phyloP scores from a whole-genome alignment of 106 monocot species.

The Platanthera zijinensis region DNA sequence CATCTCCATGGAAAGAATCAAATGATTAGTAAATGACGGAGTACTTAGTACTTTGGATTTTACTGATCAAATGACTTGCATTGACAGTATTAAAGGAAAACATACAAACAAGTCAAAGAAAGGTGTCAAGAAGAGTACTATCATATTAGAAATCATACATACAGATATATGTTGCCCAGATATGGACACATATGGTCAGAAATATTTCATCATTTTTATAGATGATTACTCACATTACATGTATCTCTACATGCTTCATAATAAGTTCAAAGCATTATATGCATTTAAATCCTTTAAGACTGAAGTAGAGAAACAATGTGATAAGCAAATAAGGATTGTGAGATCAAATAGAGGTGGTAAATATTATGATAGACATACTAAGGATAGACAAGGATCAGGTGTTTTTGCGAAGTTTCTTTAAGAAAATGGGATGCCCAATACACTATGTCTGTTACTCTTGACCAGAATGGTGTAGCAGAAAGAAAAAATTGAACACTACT shows the following conservation, averaged over 20 bases:
- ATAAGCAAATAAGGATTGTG: background rate
- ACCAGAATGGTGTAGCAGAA: slow-evolving; percentile 12
- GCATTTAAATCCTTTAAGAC: background rate
- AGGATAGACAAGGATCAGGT: slow-evolving; percentile 2
- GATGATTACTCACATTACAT: too few relatives aligned
- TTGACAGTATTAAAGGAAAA: too few relatives aligned
- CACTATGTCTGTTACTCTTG: background rate
- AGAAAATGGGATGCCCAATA: slow-evolving; percentile 11
- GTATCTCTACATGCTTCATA: background rate
- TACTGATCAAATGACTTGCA: too few relatives aligned
- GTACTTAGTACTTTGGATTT: too few relatives aligned
- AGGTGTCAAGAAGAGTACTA: too few relatives aligned
- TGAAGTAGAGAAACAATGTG: slow-evolving; percentile 7
- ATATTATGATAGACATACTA: background rate
- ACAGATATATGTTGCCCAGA: too few relatives aligned
- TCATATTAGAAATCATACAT: too few relatives aligned
- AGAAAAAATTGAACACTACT: slow-evolving; percentile 4
- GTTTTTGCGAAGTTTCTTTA: background rate
- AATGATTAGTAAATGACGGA: too few relatives aligned
- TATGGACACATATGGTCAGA: too few relatives aligned
- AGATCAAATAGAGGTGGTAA: too few relatives aligned
- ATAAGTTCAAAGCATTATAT: slow-evolving; percentile 3
- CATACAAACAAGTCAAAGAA: too few relatives aligned
- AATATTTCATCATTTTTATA: background rate
- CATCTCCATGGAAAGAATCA: too few relatives aligned